Percentiles rank a stretch among this genome's conserved stretches.
Conservation (phyloP, 331 rosid genomes). For the Malus hybrid region DNA sequence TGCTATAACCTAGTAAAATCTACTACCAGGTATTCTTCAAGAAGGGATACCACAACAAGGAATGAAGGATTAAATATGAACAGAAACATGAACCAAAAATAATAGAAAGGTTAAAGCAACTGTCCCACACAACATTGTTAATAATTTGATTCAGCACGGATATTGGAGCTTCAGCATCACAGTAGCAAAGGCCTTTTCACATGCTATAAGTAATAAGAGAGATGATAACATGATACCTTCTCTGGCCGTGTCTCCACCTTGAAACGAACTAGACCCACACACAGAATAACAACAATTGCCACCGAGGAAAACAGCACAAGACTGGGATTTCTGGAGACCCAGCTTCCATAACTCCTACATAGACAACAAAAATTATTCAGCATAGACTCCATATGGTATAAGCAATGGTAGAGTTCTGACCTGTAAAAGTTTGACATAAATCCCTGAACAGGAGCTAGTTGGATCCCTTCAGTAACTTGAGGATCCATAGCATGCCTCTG, state of each 20-base stretch:
- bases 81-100: too few species aligned
- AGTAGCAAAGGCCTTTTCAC: not conserved
- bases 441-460: conserved; percentile 63
- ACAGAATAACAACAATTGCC: conserved; percentile 70
- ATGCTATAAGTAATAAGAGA: conserved; percentile 8
- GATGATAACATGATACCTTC: conserved; percentile 50
- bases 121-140: too few species aligned
- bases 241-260: conserved; percentile 90
- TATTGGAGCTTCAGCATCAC: not conserved
- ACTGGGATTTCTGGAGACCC: conserved; percentile 80
- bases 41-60: too few species aligned
- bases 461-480: conserved; percentile 33
- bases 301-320: conserved; percentile 69
- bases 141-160: too few species aligned
- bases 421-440: conserved; percentile 72
- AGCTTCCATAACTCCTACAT: conserved; percentile 73
- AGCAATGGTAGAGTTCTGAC: conserved; percentile 39
- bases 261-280: conserved; percentile 68
- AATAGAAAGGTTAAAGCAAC: too few species aligned
- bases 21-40: too few species aligned
- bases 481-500: conserved; percentile 39
- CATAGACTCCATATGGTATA: conserved; percentile 10
- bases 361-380: not conserved
- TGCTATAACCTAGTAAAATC: too few species aligned
- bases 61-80: too few species aligned